These are phyloP conservation scores for Orobanche coerulescens DNA, from an alignment of 257 asterid species.

Conservation along the genomic window DNA sequence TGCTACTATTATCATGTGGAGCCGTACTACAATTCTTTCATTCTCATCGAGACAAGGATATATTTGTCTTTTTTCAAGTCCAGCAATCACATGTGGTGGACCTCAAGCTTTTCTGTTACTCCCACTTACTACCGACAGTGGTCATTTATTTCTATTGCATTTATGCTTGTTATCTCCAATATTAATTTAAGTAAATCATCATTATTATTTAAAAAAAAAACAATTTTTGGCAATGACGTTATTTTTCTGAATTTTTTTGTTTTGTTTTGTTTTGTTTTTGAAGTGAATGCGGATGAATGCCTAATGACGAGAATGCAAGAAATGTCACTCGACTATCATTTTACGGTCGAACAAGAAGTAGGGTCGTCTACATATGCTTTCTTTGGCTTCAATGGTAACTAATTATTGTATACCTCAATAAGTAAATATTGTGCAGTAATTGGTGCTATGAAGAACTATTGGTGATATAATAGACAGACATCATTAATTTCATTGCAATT, in stretches of 20 bases:
- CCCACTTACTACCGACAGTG: slow-evolving; percentile 27
- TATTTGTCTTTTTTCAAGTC: slow-evolving; percentile 26
- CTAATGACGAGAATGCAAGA: slow-evolving; percentile 98
- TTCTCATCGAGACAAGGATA: slow-evolving; percentile 30
- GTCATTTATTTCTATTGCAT: slow-evolving; percentile 18
- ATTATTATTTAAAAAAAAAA: background rate
- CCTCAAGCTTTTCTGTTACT: slow-evolving; percentile 18
- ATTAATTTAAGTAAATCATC: background rate
- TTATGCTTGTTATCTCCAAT: slow-evolving; percentile 1
- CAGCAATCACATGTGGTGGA: slow-evolving; percentile 52
- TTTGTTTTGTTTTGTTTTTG: background rate
- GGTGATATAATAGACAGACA: background rate
- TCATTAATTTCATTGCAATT: background rate
- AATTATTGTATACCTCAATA: background rate
- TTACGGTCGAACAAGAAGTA: slow-evolving; percentile 94
- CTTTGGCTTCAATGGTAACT: slow-evolving; percentile 92
- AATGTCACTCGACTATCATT: slow-evolving; percentile 93
- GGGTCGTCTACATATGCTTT: slow-evolving; percentile 89
- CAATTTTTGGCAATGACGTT: background rate
- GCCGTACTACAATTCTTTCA: slow-evolving; percentile 1
- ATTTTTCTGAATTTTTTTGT: too few relatives aligned
- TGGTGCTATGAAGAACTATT: background rate
- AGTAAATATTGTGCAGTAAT: background rate
- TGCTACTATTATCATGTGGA: too few relatives aligned
- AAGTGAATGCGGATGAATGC: slow-evolving; percentile 93